Conservation (phyloP, 495 filamentous ascomycete species). For the Chaetomium tenue region DNA sequence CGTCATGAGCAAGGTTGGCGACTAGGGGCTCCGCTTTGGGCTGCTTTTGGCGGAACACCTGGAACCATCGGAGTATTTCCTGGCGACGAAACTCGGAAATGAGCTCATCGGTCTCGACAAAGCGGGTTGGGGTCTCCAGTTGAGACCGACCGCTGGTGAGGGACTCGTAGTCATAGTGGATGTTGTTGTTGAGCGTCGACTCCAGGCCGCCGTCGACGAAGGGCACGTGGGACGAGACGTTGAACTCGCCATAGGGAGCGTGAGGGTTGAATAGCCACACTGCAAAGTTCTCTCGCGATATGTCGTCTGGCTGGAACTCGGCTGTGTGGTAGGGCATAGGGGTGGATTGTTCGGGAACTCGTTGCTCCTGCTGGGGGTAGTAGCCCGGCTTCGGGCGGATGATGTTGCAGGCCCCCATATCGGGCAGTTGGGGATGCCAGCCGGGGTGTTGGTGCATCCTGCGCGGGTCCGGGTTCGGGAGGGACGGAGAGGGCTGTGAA, state of each 20-base stretch:
- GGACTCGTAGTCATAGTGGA: slow-evolving; percentile 53
- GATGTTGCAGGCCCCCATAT: slow-evolving; percentile 40
- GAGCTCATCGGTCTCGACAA: slow-evolving; percentile 69
- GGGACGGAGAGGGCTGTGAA: slow-evolving; percentile 31
- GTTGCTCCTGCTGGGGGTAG: slow-evolving; percentile 38
- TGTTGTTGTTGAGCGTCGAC: slow-evolving; percentile 51
- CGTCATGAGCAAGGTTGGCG: slow-evolving; percentile 67
- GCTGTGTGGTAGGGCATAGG: slow-evolving; percentile 37
- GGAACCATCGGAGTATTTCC: slow-evolving; percentile 73
- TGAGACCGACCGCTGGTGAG: slow-evolving; percentile 61
- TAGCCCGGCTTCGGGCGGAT: slow-evolving; percentile 47
- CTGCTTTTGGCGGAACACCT: slow-evolving; percentile 72
- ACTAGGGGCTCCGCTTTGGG: slow-evolving; percentile 68
- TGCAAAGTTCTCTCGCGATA: slow-evolving; percentile 47
- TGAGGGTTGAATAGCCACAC: slow-evolving; percentile 52
- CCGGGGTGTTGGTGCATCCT: slow-evolving; percentile 24
- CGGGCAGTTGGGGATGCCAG: slow-evolving; percentile 42
- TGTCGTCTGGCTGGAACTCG: slow-evolving; percentile 40
- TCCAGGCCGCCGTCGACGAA: slow-evolving; percentile 52
- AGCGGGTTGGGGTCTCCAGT: slow-evolving; percentile 71
- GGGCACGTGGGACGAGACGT: slow-evolving; percentile 42
- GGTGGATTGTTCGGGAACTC: slow-evolving; percentile 37
- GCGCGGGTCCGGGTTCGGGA: slow-evolving; percentile 25
- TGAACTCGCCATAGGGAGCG: slow-evolving; percentile 42
- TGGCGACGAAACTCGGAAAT: slow-evolving; percentile 82